Percentiles rank a stretch among this genome's conserved stretches.
Evolutionary conservation across 495 filamentous ascomycete genomes (phyloP).

Genomic region (Talaromyces stipitatus): DNA sequence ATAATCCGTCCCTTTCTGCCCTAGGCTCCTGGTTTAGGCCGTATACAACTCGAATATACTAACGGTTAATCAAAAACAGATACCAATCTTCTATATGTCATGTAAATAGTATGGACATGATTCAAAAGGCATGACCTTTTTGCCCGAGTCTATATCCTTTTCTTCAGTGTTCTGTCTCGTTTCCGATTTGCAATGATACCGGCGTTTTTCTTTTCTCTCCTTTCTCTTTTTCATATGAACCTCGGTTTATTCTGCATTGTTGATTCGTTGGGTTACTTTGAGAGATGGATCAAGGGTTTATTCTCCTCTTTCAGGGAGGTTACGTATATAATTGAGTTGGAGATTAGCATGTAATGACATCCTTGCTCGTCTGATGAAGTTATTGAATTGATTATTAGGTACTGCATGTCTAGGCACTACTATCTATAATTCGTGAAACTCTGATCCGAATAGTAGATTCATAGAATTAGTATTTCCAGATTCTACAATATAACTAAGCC

Average conservation of each 20-base stretch:
- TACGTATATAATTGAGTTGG: not conserved
- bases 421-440: too few relatives aligned
- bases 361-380: not conserved
- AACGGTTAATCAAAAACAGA: slow-evolving; percentile 24
- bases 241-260: not conserved
- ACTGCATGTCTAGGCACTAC: too few relatives aligned
- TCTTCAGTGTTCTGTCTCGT: not conserved
- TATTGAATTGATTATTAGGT: too few relatives aligned
- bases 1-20: slow-evolving; percentile 12
- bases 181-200: slow-evolving; percentile 1
- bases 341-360: not conserved
- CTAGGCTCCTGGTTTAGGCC: slow-evolving; percentile 9
- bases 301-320: not conserved
- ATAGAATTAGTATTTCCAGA: too few relatives aligned
- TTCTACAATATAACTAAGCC: too few relatives aligned
- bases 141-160: not conserved
- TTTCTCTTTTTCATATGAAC: not conserved
- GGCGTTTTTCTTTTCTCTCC: not conserved
- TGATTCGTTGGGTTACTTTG: not conserved
- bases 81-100: slow-evolving; percentile 58
- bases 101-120: slow-evolving; percentile 35
- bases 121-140: not conserved
- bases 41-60: too few relatives aligned
- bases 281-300: not conserved
- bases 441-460: too few relatives aligned